phyloP scores from a whole-genome alignment of 208 protist genomes.

The Wallacemonas sp. region DNA sequence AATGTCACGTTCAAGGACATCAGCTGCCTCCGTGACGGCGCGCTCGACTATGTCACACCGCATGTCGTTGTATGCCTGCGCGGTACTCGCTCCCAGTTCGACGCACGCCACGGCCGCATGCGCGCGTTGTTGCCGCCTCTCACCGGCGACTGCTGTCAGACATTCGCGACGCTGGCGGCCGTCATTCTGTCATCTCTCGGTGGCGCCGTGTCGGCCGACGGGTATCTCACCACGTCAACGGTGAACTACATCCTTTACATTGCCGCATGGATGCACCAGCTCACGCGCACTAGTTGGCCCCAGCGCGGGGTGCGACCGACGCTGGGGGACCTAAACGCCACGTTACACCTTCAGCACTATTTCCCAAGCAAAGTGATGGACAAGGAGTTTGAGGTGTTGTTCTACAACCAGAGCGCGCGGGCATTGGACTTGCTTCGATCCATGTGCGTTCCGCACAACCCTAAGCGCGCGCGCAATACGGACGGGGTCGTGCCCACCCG shows the following conservation, averaged over 20 bases:
- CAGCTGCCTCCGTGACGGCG: constrained; percentile 23
- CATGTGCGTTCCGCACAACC: constrained; percentile 35
- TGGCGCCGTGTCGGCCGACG: constrained; percentile 57
- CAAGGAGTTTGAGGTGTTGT: constrained; percentile 78
- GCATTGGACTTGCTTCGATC: constrained; percentile 48
- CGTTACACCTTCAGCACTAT: constrained; percentile 64
- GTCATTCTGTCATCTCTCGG: constrained; percentile 76
- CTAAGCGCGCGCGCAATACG: constrained; percentile 5
- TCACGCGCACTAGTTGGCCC: constrained; percentile 71
- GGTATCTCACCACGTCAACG: constrained; percentile 60
- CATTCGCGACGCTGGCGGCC: constrained; percentile 77
- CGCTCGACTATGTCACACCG: constrained; percentile 47
- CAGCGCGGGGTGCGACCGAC: constrained; percentile 64
- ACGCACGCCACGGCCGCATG: constrained; percentile 46
- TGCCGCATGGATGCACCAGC: constrained; percentile 86
- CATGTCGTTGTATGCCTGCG: constrained; percentile 54
- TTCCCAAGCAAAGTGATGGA: constrained; percentile 68
- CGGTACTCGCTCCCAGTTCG: constrained; percentile 84
- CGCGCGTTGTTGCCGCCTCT: constrained; percentile 61
- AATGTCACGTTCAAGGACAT: constrained; percentile 67
- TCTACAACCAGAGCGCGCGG: constrained; percentile 69
- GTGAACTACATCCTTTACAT: constrained; percentile 90
- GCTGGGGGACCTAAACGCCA: constrained; percentile 75
- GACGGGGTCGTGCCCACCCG: constrained; percentile 35
- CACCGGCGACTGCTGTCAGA: constrained; percentile 86